Percentiles rank a stretch among this genome's conserved stretches.
These are phyloP conservation scores for Aphanomyces cochlioides DNA, from an alignment of 352 stramenopile species.

Conservation along the genomic window DNA sequence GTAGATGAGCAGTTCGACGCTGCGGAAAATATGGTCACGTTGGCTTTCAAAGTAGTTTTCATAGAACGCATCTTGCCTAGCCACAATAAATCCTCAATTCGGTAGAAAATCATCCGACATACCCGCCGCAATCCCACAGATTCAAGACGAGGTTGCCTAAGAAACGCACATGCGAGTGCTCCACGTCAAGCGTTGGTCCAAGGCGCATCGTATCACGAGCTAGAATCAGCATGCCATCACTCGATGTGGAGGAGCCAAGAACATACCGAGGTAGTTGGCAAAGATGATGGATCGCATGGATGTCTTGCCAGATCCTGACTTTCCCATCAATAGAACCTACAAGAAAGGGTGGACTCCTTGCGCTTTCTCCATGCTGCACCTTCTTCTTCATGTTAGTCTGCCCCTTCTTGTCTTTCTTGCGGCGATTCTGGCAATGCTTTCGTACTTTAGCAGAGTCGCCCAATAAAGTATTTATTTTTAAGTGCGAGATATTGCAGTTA, in stretches of 20 bases:
- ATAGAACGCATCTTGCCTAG: conserved; percentile 98
- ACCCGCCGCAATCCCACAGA: conserved; percentile 98
- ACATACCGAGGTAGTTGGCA: conserved; percentile 96
- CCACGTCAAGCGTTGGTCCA: conserved; percentile 91
- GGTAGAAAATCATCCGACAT: conserved; percentile 17
- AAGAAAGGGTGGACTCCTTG: neutral
- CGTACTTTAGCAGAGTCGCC: neutral
- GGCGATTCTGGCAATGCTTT: conserved; percentile 8
- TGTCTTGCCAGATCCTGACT: conserved; percentile 96
- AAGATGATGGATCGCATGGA: conserved; percentile 99
- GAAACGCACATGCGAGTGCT: conserved; percentile 93
- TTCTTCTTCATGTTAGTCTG: conserved; percentile 56
- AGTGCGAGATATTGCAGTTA: neutral
- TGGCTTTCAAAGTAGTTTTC: conserved; percentile 99
- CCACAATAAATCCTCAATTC: conserved; percentile 19
- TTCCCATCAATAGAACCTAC: conserved; percentile 95
- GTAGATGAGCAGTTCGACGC: conserved; percentile 98
- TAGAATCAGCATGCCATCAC: conserved; percentile 30
- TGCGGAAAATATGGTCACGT: conserved; percentile 99
- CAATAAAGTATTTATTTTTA: conserved; percentile 10
- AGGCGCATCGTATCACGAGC: conserved; percentile 97
- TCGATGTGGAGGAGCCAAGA: neutral
- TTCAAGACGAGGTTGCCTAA: conserved; percentile 98
- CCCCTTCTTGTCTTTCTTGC: neutral
- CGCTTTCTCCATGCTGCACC: conserved; percentile 29